phyloP scores from a whole-genome alignment of 768 basidiomycete genomes.

The Infundibulicybe gibba region DNA sequence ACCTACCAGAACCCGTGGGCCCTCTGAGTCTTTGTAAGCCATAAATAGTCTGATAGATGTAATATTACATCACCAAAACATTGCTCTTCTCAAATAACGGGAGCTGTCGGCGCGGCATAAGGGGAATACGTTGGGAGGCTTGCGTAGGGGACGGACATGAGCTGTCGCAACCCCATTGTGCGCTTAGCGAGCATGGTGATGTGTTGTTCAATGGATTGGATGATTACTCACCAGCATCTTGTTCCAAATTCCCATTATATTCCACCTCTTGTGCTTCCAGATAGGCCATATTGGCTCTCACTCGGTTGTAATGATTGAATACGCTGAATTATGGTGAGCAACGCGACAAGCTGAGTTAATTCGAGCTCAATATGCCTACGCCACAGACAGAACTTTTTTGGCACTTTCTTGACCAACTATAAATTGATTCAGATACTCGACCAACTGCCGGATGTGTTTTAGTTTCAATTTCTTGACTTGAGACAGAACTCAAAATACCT shows the following conservation, averaged over 20 bases:
- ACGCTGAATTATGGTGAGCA: slow-evolving; percentile 47
- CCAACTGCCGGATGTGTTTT: slow-evolving; percentile 48
- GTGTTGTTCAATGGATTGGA: too few relatives aligned
- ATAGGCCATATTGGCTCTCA: slow-evolving; percentile 63
- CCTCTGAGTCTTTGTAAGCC: slow-evolving; percentile 42
- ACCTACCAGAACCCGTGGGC: slow-evolving; percentile 79
- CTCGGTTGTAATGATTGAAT: slow-evolving; percentile 93
- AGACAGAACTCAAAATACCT: slow-evolving; percentile 26
- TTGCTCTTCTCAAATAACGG: slow-evolving; percentile 93
- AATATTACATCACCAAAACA: slow-evolving; percentile 79
- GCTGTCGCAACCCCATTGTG: slow-evolving; percentile 26
- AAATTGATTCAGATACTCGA: slow-evolving; percentile 82
- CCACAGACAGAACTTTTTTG: slow-evolving; percentile 92
- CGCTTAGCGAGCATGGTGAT: background rate
- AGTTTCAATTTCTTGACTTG: background rate
- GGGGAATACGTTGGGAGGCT: slow-evolving; percentile 23
- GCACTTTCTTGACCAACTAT: slow-evolving; percentile 90
- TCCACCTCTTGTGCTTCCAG: slow-evolving; percentile 32
- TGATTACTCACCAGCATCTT: slow-evolving; percentile 14
- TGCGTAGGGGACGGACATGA: slow-evolving; percentile 57
- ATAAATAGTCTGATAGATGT: background rate
- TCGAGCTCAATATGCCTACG: slow-evolving; percentile 50
- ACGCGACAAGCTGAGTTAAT: slow-evolving; percentile 1
- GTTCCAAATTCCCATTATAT: slow-evolving; percentile 8
- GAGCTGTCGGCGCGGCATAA: slow-evolving; percentile 39